These are phyloP conservation scores for Petasospora fabianii DNA, from an alignment of 1,139 yeast genomes.

Conservation along the genomic window DNA sequence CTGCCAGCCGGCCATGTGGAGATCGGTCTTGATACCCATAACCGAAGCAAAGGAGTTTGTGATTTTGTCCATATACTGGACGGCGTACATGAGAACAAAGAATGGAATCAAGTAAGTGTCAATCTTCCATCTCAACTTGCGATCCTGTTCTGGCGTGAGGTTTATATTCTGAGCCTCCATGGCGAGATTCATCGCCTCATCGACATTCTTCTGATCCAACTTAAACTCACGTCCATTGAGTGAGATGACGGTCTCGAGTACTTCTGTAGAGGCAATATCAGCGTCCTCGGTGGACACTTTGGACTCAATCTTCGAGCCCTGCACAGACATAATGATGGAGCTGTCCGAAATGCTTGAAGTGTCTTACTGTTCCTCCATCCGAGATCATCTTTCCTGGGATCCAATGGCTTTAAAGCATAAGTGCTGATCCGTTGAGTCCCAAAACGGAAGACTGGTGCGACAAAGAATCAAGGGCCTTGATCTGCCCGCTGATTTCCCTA, in stretches of 20 bases:
- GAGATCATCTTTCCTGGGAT: too few species aligned
- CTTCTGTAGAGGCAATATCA: conserved; percentile 1
- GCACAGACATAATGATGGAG: too few species aligned
- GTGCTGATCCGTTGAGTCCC: too few species aligned
- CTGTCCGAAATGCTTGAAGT: too few species aligned
- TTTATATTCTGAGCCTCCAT: conserved; percentile 10
- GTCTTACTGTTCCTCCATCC: too few species aligned
- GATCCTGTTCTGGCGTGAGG: conserved; percentile 13
- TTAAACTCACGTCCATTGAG: conserved; percentile 12
- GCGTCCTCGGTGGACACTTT: background rate
- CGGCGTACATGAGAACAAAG: conserved; percentile 20
- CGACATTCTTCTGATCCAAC: conserved; percentile 25
- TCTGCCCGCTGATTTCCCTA: too few species aligned
- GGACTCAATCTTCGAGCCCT: background rate
- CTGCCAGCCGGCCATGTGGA: conserved; percentile 36
- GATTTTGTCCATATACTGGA: conserved; percentile 24
- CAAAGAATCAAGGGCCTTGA: too few species aligned
- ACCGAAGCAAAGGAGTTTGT: conserved; percentile 33
- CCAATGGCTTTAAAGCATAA: too few species aligned
- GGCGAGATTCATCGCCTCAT: conserved; percentile 30
- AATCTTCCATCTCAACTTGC: conserved; percentile 14
- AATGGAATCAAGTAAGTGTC: conserved; percentile 19
- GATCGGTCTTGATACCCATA: conserved; percentile 38
- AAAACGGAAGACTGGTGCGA: too few species aligned
- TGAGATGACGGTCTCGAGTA: conserved; percentile 12